Evolutionary conservation across 2,329 filamentous ascomycete genomes (phyloP).

Genomic region (Apiospora sp.): DNA sequence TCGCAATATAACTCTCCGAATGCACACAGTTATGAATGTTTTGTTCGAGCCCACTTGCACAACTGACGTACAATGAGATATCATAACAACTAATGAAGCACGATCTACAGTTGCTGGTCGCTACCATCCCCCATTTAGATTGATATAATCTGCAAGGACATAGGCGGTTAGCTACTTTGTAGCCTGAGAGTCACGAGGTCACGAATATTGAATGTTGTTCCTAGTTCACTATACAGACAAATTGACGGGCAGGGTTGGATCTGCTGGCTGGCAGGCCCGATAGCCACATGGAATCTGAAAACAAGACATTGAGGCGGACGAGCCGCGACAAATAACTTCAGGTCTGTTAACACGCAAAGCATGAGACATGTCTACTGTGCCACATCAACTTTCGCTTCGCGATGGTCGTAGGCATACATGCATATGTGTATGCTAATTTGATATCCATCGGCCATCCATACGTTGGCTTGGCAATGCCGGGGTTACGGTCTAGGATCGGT

Average conservation of each 20-base stretch:
- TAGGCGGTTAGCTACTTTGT: background rate
- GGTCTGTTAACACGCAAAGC: background rate
- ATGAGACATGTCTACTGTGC: background rate
- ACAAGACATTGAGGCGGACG: background rate
- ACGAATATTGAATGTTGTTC: background rate
- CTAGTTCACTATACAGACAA: background rate
- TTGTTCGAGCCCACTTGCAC: background rate
- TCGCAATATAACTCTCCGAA: background rate
- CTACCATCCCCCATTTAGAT: background rate
- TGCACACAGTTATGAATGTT: background rate
- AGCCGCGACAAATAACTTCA: background rate
- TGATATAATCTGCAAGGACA: background rate
- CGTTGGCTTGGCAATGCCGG: background rate
- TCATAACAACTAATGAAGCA: background rate
- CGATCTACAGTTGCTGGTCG: background rate
- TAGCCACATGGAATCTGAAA: background rate
- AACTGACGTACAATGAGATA: background rate
- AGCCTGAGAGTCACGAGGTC: background rate
- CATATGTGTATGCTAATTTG: background rate
- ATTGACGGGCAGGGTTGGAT: background rate
- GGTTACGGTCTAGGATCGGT: background rate
- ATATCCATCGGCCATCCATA: background rate
- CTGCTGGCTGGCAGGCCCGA: background rate
- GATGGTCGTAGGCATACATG: background rate
- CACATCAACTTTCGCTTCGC: background rate